Evolutionary conservation across 495 filamentous ascomycete genomes (phyloP).

Genomic region (Aspergillus taichungensis): DNA sequence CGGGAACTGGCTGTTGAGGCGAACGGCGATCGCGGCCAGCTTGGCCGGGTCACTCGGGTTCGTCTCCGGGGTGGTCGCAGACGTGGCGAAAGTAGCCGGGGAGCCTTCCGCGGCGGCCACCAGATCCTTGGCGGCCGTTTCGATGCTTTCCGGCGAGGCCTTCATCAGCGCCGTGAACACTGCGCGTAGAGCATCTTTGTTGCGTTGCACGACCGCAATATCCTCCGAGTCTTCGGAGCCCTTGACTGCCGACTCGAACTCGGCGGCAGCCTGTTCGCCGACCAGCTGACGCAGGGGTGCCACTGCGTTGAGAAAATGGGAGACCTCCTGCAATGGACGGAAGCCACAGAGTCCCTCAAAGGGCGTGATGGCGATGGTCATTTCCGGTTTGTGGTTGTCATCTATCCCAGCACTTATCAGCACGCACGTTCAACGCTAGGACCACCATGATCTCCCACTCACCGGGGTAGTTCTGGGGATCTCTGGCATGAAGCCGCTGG

Average conservation of each 20-base stretch:
- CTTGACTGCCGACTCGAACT: slow-evolving; percentile 60
- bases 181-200: slow-evolving; percentile 72
- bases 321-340: slow-evolving; percentile 75
- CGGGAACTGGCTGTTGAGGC: slow-evolving; percentile 71
- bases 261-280: slow-evolving; percentile 54
- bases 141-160: slow-evolving; percentile 54
- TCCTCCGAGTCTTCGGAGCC: slow-evolving; percentile 54
- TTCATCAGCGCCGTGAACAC: slow-evolving; percentile 76
- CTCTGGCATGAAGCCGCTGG: slow-evolving; percentile 73
- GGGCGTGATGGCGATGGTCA: slow-evolving; percentile 93
- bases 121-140: slow-evolving; percentile 54
- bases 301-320: slow-evolving; percentile 71
- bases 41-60: slow-evolving; percentile 38
- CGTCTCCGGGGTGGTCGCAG: slow-evolving; percentile 24
- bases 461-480: slow-evolving; percentile 90
- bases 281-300: slow-evolving; percentile 67
- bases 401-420: slow-evolving; percentile 38
- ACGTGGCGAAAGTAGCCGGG: slow-evolving; percentile 32
- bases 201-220: slow-evolving; percentile 46
- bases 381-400: slow-evolving; percentile 99
- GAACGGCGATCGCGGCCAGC: slow-evolving; percentile 64
- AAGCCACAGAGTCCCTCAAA: slow-evolving; percentile 97
- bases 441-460: slow-evolving; percentile 1
- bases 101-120: slow-evolving; percentile 56
- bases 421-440: not conserved